A percentile compares a stretch with the other conserved stretches of the same genome.
phyloP scores from a whole-genome alignment of 495 filamentous ascomycete species.

The Daldinia childiae region DNA sequence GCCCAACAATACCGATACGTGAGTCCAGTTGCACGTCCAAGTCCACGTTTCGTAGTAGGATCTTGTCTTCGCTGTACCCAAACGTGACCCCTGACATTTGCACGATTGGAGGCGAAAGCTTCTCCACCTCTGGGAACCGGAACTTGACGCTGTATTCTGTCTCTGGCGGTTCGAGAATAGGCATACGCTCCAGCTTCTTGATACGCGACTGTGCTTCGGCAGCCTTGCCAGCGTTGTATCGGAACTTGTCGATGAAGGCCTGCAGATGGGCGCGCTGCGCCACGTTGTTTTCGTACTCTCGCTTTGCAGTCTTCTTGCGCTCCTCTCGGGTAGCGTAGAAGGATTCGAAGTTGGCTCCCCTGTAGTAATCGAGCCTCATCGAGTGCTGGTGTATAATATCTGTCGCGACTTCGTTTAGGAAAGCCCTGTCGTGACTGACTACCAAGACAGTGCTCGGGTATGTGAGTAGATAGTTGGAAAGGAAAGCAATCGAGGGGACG shows the following conservation, averaged over 20 bases:
- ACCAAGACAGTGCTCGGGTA: constrained; percentile 97
- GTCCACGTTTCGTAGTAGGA: constrained; percentile 85
- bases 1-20: constrained; percentile 96
- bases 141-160: constrained; percentile 96
- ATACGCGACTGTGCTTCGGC: constrained; percentile 98
- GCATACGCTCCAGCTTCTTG: constrained; percentile 98
- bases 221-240: constrained; percentile 99
- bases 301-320: constrained; percentile 92
- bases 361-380: constrained; percentile 97
- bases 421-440: constrained; percentile 98
- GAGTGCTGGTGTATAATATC: constrained; percentile 99
- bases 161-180: constrained; percentile 88
- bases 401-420: constrained; percentile 99
- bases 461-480: constrained; percentile 92
- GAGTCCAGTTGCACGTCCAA: constrained; percentile 98
- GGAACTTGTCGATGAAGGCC: constrained; percentile 99
- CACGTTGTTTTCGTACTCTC: constrained; percentile 99
- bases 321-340: constrained; percentile 99
- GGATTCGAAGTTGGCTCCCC: constrained; percentile 95
- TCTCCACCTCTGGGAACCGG: constrained; percentile 97
- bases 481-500: constrained; percentile 98
- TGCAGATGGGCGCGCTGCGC: constrained; percentile 85
- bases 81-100: constrained; percentile 96
- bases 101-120: constrained; percentile 95
- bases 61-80: constrained; percentile 83